These are phyloP conservation scores for Talaromyces proteolyticus DNA, from an alignment of 495 filamentous ascomycete genomes.

Conservation along the genomic window DNA sequence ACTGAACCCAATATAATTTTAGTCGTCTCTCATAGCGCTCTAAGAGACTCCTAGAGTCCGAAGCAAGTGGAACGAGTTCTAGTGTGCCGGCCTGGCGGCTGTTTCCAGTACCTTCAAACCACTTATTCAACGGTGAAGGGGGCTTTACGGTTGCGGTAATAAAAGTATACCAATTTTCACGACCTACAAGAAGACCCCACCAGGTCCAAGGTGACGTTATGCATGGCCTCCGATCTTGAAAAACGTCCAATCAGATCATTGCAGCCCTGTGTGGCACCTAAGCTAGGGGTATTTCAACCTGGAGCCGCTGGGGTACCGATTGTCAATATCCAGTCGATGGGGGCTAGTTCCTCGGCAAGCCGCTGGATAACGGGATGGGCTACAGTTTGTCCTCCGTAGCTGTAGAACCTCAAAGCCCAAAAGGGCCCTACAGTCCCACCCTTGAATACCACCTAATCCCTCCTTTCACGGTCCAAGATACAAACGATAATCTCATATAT, in stretches of 20 bases:
- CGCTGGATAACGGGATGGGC: not conserved
- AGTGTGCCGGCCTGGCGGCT: too few relatives aligned
- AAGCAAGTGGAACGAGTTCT: not conserved
- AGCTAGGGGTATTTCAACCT: not conserved
- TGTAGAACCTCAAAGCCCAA: too few relatives aligned
- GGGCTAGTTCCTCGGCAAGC: not conserved
- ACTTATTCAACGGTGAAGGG: too few relatives aligned
- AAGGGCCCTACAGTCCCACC: too few relatives aligned
- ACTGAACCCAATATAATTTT: too few relatives aligned
- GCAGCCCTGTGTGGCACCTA: not conserved
- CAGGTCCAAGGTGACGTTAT: not conserved
- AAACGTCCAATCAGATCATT: not conserved
- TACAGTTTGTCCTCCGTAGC: not conserved
- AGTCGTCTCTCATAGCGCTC: too few relatives aligned
- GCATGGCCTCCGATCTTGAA: not conserved
- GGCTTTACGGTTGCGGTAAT: not conserved
- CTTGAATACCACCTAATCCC: not conserved
- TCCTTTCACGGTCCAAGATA: not conserved
- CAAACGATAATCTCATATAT: not conserved
- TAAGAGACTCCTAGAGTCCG: not conserved
- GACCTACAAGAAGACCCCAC: not conserved
- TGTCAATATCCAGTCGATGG: too few relatives aligned
- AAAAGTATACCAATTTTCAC: not conserved
- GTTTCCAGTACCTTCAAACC: too few relatives aligned
- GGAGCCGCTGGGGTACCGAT: not conserved